These are phyloP conservation scores for Guadua angustifolia DNA, from an alignment of 176 grass and related monocot species.

Conservation along the genomic window DNA sequence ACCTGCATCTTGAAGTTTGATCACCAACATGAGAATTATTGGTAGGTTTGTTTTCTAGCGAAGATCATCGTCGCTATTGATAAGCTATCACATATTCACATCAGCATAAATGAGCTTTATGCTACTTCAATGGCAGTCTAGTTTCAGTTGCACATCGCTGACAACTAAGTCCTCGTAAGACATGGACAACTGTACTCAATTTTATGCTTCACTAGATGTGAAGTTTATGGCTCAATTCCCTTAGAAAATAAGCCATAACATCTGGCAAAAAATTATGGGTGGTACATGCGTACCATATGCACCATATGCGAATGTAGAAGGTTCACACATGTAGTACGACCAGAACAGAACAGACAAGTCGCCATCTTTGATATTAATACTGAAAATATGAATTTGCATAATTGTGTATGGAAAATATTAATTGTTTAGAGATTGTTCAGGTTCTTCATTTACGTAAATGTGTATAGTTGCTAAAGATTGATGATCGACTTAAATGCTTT, in stretches of 20 bases:
- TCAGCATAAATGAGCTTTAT: no score
- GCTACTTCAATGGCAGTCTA: neutral
- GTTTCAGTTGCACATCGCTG: neutral
- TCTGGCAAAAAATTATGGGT: neutral
- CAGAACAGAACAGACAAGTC: neutral
- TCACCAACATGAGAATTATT: neutral
- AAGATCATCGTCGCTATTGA: neutral
- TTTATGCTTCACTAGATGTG: neutral
- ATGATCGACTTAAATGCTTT: neutral
- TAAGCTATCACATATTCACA: no score
- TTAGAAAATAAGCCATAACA: neutral
- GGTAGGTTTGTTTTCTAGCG: neutral
- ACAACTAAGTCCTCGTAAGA: neutral
- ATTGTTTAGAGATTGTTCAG: neutral
- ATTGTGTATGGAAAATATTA: neutral
- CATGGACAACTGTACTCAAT: neutral
- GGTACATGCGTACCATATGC: neutral
- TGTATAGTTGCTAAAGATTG: neutral
- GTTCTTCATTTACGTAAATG: neutral
- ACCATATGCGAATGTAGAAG: neutral
- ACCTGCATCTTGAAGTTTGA: neutral
- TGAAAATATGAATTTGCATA: neutral
- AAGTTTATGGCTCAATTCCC: neutral
- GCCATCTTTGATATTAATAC: neutral
- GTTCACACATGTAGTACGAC: neutral